Base-by-base conservation (phyloP, 306 rosid species). In the Pyrus communis region DNA sequence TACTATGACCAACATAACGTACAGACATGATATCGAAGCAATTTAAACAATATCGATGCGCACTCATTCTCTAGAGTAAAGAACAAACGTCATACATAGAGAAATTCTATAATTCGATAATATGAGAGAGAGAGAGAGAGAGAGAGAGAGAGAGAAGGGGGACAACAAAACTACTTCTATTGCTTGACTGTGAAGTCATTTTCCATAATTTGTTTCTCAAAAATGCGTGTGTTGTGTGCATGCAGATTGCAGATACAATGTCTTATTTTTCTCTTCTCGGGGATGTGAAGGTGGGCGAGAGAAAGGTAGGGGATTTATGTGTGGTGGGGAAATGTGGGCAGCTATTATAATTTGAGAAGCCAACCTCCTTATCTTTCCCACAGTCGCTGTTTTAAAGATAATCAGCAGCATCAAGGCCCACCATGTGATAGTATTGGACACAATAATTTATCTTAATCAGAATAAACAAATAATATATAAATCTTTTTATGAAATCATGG, bases 301-400 rank as follows among this genome's bases (percentile, higher is more conserved):
- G 62, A 58, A 28, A 40, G 68, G 55, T 33, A 19, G 35, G 42
- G 42, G 45, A 42, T 42, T 42, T 9, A 70, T 79, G 78, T 38
- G 58, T 81, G 87, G 76, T 66, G 78, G 71, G 60, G 78, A 52
- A 75, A 83, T 77, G 83, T 79, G 78, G 60, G 82, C 40, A 23
- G 42, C 31, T 11, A 18, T 25, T n/a, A 55, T 33, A 54, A 55
- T 71, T 35, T 46, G 30, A 27, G 70, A 4, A 38, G 51, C 70
- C 25, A 67, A 1, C 52, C 18, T 70, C 33, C 17, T 22, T 58
- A 61, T 78, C 72, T 60, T 80, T 38, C 80, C 70, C 28, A 7
- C 14, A 11, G 51, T 70, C 75, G 12, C n/a, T 51, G 43, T 70
- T 19, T 27, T 49, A 9, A 30, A 31, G 30, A 52, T 71, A 72